phyloP scores from a whole-genome alignment of 1,284 basidiomycete genomes.

The Anthracocystis setariae region DNA sequence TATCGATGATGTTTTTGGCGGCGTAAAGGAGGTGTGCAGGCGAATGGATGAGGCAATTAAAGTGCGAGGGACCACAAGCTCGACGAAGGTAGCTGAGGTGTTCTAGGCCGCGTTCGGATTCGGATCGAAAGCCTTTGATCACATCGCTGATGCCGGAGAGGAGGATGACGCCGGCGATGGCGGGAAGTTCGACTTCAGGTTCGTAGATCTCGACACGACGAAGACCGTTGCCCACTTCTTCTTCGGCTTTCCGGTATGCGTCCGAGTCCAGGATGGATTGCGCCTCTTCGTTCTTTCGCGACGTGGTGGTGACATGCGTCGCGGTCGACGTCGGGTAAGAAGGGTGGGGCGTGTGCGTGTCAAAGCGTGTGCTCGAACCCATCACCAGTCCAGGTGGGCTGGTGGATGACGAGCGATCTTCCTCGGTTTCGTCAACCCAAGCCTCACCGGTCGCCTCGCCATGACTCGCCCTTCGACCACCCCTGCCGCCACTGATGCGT shows the following conservation, averaged over 20 bases:
- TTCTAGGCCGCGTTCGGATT: constrained; percentile 67
- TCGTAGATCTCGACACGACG: constrained; percentile 67
- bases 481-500: neutral
- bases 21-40: constrained; percentile 69
- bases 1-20: constrained; percentile 67
- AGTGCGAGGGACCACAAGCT: constrained; percentile 67
- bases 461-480: constrained; percentile 1
- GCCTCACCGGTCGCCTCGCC: constrained; percentile 9
- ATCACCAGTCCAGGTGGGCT: constrained; percentile 41
- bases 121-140: constrained; percentile 68
- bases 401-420: neutral
- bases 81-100: constrained; percentile 68
- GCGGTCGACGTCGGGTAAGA: neutral
- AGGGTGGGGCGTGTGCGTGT: neutral
- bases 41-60: constrained; percentile 68
- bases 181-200: constrained; percentile 65
- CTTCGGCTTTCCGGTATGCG: constrained; percentile 43
- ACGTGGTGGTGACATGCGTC: constrained; percentile 3
- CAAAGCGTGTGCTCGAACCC: constrained; percentile 31
- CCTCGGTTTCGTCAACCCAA: constrained; percentile 54
- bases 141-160: constrained; percentile 69
- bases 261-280: constrained; percentile 26
- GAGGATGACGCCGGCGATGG: constrained; percentile 67
- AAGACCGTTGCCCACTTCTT: constrained; percentile 61
- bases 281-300: constrained; percentile 39